These are phyloP conservation scores for Suillus sp. DNA, from an alignment of 768 basidiomycete species.

Conservation along the genomic window DNA sequence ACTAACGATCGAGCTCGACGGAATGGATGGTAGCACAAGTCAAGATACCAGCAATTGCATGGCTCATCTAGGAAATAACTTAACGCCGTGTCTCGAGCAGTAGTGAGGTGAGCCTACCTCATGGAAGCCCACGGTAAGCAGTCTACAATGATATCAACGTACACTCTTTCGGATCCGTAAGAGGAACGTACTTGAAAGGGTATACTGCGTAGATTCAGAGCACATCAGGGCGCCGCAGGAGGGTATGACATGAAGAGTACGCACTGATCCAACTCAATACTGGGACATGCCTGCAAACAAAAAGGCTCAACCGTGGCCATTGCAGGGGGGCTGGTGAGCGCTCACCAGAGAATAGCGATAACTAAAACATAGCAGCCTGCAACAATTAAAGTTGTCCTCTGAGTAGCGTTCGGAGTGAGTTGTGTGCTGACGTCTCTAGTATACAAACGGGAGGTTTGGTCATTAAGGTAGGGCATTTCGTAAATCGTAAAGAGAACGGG, in stretches of 20 bases:
- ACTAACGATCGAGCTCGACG: conserved; percentile 84
- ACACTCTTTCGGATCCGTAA: conserved; percentile 8
- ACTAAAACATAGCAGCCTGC: conserved; percentile 73
- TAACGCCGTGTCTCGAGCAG: conserved; percentile 3
- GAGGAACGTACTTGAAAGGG: conserved; percentile 77
- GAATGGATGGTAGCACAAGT: conserved; percentile 88
- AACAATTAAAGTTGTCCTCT: conserved; percentile 76
- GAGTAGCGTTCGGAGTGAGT: conserved; percentile 71
- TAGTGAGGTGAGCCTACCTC: conserved; percentile 50
- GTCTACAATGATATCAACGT: conserved; percentile 38
- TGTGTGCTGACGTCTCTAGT: conserved; percentile 29
- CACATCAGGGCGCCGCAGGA: conserved; percentile 5
- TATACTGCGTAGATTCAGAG: conserved; percentile 56
- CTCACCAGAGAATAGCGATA: conserved; percentile 82
- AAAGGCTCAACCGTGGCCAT: conserved; percentile 10
- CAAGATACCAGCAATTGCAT: conserved; percentile 76
- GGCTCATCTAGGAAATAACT: conserved; percentile 66
- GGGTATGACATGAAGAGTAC: conserved; percentile 31
- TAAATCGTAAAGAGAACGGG: conserved; percentile 21
- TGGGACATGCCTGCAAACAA: conserved; percentile 68
- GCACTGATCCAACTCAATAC: conserved; percentile 71
- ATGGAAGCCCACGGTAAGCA: conserved; percentile 88
- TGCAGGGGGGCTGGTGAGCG: conserved; percentile 1
- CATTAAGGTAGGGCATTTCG: conserved; percentile 34
- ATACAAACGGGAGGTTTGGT: conserved; percentile 20